Base-by-base conservation (phyloP, 2,329 filamentous ascomycete species). In the Cryphonectria carpinicola region DNA sequence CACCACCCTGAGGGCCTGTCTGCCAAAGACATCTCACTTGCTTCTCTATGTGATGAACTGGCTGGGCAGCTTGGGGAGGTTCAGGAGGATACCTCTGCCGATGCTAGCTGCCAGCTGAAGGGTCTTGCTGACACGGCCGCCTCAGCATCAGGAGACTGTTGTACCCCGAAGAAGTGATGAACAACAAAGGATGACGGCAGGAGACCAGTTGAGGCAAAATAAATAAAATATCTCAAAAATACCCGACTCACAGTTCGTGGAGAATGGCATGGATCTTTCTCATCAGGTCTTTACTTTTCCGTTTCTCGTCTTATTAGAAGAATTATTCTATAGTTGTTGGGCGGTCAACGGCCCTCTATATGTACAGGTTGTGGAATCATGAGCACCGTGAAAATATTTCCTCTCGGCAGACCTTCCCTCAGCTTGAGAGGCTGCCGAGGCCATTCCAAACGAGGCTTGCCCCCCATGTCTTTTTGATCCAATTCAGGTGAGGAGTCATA, bases 1-100 rank as follows among this genome's bases (percentile, higher is more conserved):
- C 92, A 93, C 77, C 86, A 81, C 70, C 91, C 90, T 0, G 81
- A 82, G 11, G 91, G 92, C 1, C 81, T 94, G n/a, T 91, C 89
- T 0, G 80, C 81, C 28, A 89, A 88, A 76, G 91, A 93, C 76
- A 80, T 91, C 39, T 76, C 83, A 52, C 85, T 93, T 79, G 92
- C 91, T 0, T 76, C 78, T 6, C 82, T 88, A 72, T 93, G 91
- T 76, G 91, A 93, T 78, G 78, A 82, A 35, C 79, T 89, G 8
- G 90, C 88, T 39, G 76, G 74, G 22, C 84, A 87, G 73, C 86
- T 89, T 77, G 88, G 88, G 49, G 90, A 91, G 78, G 75, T 85
- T 25, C 76, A 81, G 54, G 79, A 76, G 65, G 62, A 61, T 17
- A 32, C 68, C 14, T 41, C 68, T 22, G 63, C 19, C 19, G 68